A percentile compares a stretch with the other conserved stretches of the same genome.
These are phyloP conservation scores for Brettanomyces nanus DNA, from an alignment of 805 yeast species.

Conservation along the genomic window DNA sequence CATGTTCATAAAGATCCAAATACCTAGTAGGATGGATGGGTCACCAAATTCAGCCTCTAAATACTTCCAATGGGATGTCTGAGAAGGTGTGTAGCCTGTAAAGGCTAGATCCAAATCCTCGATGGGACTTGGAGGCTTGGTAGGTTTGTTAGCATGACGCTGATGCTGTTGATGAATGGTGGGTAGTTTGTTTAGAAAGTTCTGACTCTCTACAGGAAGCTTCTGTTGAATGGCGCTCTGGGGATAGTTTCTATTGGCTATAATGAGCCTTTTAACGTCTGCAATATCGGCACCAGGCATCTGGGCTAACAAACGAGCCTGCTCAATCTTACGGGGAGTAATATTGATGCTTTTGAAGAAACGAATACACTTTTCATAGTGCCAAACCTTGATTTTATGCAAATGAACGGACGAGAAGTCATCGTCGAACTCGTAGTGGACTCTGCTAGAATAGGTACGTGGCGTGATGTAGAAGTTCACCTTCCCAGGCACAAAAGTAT, in stretches of 20 bases:
- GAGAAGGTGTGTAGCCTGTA: conserved; percentile 11
- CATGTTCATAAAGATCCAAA: conserved; percentile 70
- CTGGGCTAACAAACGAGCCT: conserved; percentile 13
- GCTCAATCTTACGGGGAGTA: conserved; percentile 28
- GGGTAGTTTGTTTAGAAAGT: conserved; percentile 3
- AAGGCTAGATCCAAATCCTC: conserved; percentile 28
- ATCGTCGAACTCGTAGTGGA: conserved; percentile 34
- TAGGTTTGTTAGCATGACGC: not conserved
- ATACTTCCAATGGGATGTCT: conserved; percentile 20
- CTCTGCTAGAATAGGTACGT: conserved; percentile 31
- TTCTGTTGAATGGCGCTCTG: conserved; percentile 10
- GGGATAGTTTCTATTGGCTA: conserved; percentile 11
- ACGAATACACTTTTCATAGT: conserved; percentile 47
- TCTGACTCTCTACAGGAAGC: conserved; percentile 8
- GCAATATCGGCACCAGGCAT: conserved; percentile 2
- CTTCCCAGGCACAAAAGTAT: conserved; percentile 34
- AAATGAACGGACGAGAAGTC: conserved; percentile 38
- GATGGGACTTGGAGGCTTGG: not conserved
- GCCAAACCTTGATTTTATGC: conserved; percentile 50
- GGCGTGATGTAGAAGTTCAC: conserved; percentile 42
- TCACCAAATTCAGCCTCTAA: conserved; percentile 15
- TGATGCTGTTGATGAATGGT: not conserved
- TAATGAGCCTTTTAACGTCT: conserved; percentile 6
- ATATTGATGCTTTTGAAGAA: conserved; percentile 44
- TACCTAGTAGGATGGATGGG: conserved; percentile 45